Conservation (phyloP, 768 basidiomycete species). For the Boletus vinaceobasis region DNA sequence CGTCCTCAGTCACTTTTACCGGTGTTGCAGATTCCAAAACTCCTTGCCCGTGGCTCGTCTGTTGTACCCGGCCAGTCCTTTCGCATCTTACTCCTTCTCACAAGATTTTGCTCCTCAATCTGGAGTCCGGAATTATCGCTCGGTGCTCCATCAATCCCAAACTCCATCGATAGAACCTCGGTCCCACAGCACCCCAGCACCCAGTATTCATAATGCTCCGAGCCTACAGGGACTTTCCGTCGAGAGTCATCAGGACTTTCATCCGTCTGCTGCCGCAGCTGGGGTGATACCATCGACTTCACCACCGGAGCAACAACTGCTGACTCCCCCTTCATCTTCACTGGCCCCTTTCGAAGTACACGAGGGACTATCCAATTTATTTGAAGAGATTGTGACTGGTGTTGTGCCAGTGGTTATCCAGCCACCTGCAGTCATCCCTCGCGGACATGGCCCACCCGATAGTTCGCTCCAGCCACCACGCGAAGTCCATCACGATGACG, state of each 20-base stretch:
- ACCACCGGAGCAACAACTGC: neutral
- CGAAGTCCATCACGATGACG: constrained; percentile 14
- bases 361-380: neutral
- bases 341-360: constrained; percentile 6
- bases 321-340: neutral
- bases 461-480: neutral
- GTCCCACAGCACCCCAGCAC: neutral
- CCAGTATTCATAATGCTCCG: neutral
- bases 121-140: neutral
- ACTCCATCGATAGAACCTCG: neutral
- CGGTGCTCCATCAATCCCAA: neutral
- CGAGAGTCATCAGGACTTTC: neutral
- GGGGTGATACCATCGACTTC: neutral
- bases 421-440: neutral
- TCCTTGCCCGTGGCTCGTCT: neutral
- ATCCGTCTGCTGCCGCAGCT: neutral
- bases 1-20: constrained; percentile 3
- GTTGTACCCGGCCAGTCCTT: neutral
- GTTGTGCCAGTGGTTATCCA: neutral
- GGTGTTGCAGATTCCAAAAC: neutral
- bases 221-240: neutral
- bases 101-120: neutral
- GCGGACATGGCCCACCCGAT: neutral
- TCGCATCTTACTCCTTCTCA: neutral
- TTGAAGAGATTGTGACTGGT: neutral